Evolutionary conservation across 768 basidiomycete species (phyloP).

Genomic region (Artomyces pyxidatus): DNA sequence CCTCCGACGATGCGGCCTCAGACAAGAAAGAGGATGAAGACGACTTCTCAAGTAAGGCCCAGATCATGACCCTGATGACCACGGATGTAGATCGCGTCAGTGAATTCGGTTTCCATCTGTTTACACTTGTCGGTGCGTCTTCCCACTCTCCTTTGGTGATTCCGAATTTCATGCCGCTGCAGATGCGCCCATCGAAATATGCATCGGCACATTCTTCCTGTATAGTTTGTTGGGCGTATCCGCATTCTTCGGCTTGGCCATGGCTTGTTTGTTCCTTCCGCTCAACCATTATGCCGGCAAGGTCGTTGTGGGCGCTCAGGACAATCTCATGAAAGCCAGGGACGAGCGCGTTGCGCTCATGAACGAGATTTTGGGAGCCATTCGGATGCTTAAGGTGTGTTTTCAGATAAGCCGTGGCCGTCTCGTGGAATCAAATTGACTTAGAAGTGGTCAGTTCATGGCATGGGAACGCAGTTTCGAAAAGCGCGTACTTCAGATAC

Average conservation of each 20-base stretch:
- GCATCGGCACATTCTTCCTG: constrained; percentile 66
- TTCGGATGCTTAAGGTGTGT: constrained; percentile 76
- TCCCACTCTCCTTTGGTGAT: not conserved
- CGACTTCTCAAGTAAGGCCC: constrained; percentile 49
- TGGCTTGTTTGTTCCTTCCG: constrained; percentile 58
- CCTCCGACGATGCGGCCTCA: constrained; percentile 22
- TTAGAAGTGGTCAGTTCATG: constrained; percentile 58
- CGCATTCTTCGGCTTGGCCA: constrained; percentile 69
- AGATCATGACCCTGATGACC: constrained; percentile 95
- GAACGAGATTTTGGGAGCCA: constrained; percentile 90
- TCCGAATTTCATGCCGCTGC: not conserved
- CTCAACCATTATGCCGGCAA: constrained; percentile 82
- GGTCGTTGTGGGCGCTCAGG: constrained; percentile 68
- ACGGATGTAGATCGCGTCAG: constrained; percentile 88
- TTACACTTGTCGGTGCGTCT: constrained; percentile 58
- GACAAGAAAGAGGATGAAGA: constrained; percentile 49
- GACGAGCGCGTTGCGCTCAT: constrained; percentile 87
- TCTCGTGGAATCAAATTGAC: not conserved
- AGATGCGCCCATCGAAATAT: constrained; percentile 76
- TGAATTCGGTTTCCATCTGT: constrained; percentile 76
- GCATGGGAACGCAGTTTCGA: constrained; percentile 93
- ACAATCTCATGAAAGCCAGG: constrained; percentile 84
- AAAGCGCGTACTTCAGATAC: constrained; percentile 57
- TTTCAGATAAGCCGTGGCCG: not conserved
- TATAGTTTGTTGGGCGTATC: constrained; percentile 76